Percentiles rank a stretch among this genome's conserved stretches.
phyloP scores from a whole-genome alignment of 108 stramenopile species.

The Poteriospumella lacustris region DNA sequence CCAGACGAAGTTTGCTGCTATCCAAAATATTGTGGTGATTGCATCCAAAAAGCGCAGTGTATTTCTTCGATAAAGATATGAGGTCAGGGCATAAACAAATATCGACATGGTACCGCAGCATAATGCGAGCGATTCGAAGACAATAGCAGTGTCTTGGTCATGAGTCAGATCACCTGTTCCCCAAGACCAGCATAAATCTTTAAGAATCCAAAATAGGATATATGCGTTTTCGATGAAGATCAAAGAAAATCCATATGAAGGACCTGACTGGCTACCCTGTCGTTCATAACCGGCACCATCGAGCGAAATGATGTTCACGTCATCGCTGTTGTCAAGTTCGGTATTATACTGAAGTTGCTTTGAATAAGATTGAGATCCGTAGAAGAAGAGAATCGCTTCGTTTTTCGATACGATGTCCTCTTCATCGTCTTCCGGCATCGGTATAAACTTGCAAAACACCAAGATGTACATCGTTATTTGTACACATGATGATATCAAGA shows the following conservation, averaged over 20 bases:
- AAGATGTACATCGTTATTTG: neutral
- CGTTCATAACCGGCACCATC: neutral
- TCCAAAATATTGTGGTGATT: conserved; percentile 6
- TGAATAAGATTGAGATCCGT: neutral
- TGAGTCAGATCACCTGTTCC: conserved; percentile 2
- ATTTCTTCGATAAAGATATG: conserved; percentile 28
- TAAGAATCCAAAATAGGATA: conserved; percentile 19
- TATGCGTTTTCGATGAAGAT: conserved; percentile 16
- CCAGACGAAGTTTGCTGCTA: conserved; percentile 16
- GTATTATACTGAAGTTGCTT: neutral
- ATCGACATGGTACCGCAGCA: neutral
- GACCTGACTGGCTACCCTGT: neutral
- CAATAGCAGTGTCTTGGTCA: neutral
- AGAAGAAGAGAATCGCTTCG: neutral
- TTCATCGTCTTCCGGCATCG: conserved; percentile 22
- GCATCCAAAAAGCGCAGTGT: neutral
- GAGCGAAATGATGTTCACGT: too few relatives aligned
- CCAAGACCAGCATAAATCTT: conserved; percentile 25
- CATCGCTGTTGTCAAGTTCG: neutral
- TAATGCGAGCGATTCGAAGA: conserved; percentile 4
- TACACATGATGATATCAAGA: neutral
- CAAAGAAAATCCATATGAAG: conserved; percentile 13
- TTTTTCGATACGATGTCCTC: neutral
- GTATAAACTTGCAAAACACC: conserved; percentile 9
- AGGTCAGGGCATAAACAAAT: neutral